Conservation (phyloP, 2,329 filamentous ascomycete species). For the Escovopsis sp. region DNA sequence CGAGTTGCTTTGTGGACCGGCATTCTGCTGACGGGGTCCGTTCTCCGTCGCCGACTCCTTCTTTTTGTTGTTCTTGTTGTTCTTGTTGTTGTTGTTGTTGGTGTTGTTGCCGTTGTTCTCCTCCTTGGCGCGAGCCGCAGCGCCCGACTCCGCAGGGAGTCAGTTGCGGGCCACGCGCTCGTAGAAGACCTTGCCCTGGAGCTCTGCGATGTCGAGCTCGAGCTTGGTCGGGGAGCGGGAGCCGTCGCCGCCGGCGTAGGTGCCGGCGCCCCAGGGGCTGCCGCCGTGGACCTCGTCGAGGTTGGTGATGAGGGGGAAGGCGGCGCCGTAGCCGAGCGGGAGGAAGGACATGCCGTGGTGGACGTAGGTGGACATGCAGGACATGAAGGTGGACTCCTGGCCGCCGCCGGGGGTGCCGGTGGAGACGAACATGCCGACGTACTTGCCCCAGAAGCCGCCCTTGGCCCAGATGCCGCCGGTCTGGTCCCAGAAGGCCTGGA, state of each 20-base stretch:
- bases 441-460: conserved; percentile 73
- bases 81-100: background rate
- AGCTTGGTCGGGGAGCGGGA: conserved; percentile 61
- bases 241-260: conserved; percentile 66
- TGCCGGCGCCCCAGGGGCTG: conserved; percentile 84
- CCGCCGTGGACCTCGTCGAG: conserved; percentile 73
- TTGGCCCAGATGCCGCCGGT: conserved; percentile 71
- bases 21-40: conserved; percentile 5
- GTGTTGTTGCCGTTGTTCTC: conserved; percentile 6
- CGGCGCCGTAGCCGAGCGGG: conserved; percentile 80
- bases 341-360: conserved; percentile 96
- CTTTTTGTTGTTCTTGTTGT: conserved; percentile 1
- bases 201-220: conserved; percentile 66
- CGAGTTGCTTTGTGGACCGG: background rate
- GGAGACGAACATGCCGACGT: conserved; percentile 79
- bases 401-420: conserved; percentile 77
- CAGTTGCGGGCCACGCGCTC: conserved; percentile 59
- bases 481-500: conserved; percentile 64
- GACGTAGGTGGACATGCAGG: conserved; percentile 67
- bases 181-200: conserved; percentile 80
- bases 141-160: conserved; percentile 50
- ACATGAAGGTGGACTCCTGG: conserved; percentile 76
- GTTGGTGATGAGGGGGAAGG: conserved; percentile 55
- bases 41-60: background rate
- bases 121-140: conserved; percentile 11